Evolutionary conservation across 164 flowering plant species (phyloP).

Genomic region (Cinnamomum micranthum): DNA sequence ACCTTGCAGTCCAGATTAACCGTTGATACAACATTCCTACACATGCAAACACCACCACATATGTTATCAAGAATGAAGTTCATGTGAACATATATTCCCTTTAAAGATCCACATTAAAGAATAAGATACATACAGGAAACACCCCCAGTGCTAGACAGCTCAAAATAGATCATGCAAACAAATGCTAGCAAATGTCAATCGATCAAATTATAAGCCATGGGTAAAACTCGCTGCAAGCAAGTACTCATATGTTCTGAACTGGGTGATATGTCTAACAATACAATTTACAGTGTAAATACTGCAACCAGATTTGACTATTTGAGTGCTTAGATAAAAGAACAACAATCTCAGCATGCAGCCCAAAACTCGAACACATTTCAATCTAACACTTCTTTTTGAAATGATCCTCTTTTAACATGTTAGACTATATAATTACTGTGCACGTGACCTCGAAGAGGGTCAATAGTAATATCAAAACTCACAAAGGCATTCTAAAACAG

Average conservation of each 20-base stretch:
- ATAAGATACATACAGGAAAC: background rate
- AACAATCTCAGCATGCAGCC: background rate
- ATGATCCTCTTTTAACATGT: background rate
- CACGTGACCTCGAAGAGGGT: background rate
- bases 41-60: conserved; percentile 3
- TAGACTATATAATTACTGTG: background rate
- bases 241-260: background rate
- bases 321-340: background rate
- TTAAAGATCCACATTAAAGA: background rate
- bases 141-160: background rate
- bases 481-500: background rate
- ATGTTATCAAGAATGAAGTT: background rate
- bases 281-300: background rate
- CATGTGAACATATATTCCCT: too few relatives aligned
- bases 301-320: background rate
- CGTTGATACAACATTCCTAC: conserved; percentile 93
- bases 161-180: background rate
- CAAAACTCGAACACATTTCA: background rate
- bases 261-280: background rate
- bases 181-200: background rate
- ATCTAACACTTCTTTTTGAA: background rate
- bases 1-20: conserved; percentile 90
- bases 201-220: background rate
- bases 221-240: too few relatives aligned
- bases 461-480: too few relatives aligned